Percentiles rank a stretch among this genome's conserved stretches.
Conservation (phyloP, 495 filamentous ascomycete species). For the Melanomma pulvis-pyrius region DNA sequence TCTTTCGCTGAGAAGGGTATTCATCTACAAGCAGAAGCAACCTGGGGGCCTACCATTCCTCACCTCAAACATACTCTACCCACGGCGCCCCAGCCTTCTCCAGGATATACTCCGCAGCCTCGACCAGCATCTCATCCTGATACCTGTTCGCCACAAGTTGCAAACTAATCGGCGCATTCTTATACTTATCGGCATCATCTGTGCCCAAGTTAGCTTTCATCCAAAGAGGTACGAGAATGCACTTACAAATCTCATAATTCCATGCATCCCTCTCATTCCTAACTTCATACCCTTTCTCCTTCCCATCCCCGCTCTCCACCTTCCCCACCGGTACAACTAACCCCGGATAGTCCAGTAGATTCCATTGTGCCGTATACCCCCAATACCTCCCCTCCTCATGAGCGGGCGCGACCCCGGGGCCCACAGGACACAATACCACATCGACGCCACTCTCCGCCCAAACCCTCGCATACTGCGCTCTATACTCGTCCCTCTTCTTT, state of each 20-base stretch:
- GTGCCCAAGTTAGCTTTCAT: neutral
- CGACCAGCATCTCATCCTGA: constrained; percentile 53
- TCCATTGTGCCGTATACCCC: constrained; percentile 75
- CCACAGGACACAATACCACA: constrained; percentile 68
- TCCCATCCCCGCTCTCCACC: constrained; percentile 48
- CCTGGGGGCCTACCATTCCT: neutral
- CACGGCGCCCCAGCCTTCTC: constrained; percentile 35
- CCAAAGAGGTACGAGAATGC: neutral
- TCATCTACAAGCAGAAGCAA: neutral
- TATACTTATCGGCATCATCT: constrained; percentile 43
- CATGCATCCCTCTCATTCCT: constrained; percentile 47
- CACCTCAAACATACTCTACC: constrained; percentile 17
- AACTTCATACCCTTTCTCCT: constrained; percentile 46
- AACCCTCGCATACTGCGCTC: constrained; percentile 58
- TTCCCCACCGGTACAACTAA: constrained; percentile 54
- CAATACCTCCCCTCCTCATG: constrained; percentile 67
- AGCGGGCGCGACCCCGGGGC: constrained; percentile 61
- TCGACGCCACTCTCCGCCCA: constrained; percentile 63
- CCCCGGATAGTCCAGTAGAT: constrained; percentile 69
- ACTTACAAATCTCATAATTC: constrained; percentile 43
- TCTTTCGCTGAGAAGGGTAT: neutral
- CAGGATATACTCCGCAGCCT: constrained; percentile 48
- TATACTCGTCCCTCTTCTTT: constrained; percentile 59
- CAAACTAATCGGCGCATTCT: constrained; percentile 46
- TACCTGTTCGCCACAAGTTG: constrained; percentile 50